phyloP scores from a whole-genome alignment of 2,329 filamentous ascomycete genomes.

The Scytalidium lignicola region DNA sequence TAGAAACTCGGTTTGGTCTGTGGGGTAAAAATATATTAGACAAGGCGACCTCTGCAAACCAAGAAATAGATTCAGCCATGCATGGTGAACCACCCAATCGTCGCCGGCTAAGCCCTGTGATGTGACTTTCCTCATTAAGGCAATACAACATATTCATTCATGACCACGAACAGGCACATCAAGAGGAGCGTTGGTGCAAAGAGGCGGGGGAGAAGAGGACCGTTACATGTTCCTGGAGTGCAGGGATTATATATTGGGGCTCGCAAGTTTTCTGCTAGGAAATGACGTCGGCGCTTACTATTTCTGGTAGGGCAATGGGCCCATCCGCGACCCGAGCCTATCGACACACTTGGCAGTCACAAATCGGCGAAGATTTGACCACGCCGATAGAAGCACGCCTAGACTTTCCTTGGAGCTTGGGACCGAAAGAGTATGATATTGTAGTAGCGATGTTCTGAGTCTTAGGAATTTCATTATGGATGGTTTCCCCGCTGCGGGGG shows the following conservation, averaged over 20 bases:
- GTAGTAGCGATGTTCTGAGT: conserved; percentile 5
- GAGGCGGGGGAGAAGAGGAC: too few species aligned
- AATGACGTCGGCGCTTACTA: background rate
- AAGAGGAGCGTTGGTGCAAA: too few species aligned
- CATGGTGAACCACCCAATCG: too few species aligned
- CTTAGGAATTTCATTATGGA: conserved; percentile 15
- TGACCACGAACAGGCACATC: too few species aligned
- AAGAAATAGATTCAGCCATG: too few species aligned
- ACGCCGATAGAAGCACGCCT: background rate
- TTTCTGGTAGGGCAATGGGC: background rate
- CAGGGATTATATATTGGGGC: background rate
- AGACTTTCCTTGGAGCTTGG: background rate
- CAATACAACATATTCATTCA: too few species aligned
- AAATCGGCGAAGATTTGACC: background rate
- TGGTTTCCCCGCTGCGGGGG: conserved; percentile 14
- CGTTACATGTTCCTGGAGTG: background rate
- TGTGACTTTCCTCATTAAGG: too few species aligned
- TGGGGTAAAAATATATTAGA: too few species aligned
- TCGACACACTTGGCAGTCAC: background rate
- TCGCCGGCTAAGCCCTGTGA: too few species aligned
- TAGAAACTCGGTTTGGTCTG: too few species aligned
- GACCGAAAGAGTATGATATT: background rate
- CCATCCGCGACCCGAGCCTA: background rate
- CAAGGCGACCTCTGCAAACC: too few species aligned
- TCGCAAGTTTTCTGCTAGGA: background rate